Conservation (phyloP, 2,329 filamentous ascomycete genomes). For the Botrytis fabae region DNA sequence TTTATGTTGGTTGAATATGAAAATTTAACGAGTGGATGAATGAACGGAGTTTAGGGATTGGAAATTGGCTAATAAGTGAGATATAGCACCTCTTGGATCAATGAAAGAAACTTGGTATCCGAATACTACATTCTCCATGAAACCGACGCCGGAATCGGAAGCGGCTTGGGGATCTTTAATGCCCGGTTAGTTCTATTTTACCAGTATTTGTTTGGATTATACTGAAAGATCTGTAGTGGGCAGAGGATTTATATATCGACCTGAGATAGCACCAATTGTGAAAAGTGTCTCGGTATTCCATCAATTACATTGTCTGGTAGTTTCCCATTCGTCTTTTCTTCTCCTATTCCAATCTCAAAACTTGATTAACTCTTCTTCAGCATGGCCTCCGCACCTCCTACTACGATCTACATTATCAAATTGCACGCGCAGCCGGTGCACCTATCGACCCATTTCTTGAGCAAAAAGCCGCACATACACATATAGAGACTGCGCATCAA, state of each 20-base stretch:
- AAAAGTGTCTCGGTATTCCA: slow-evolving; percentile 26
- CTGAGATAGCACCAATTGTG: slow-evolving; percentile 4
- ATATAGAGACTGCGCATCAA: slow-evolving; percentile 14
- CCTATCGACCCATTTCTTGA: neutral
- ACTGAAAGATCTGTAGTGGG: neutral
- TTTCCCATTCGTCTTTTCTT: too few species aligned
- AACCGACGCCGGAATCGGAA: slow-evolving; percentile 19
- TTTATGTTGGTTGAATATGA: neutral
- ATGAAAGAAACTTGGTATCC: slow-evolving; percentile 22
- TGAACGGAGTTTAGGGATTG: neutral
- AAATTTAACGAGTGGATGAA: neutral
- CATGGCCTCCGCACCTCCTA: slow-evolving; percentile 15
- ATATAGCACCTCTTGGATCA: slow-evolving; percentile 15
- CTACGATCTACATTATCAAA: slow-evolving; percentile 8
- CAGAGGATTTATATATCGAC: slow-evolving; percentile 17
- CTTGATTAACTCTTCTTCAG: neutral
- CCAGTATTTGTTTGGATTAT: too few species aligned
- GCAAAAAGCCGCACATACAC: slow-evolving; percentile 3
- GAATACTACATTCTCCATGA: slow-evolving; percentile 19
- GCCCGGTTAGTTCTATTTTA: neutral
- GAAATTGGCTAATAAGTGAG: neutral
- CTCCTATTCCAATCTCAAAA: neutral
- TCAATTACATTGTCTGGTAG: slow-evolving; percentile 29
- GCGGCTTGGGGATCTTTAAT: slow-evolving; percentile 21
- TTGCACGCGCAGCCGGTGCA: neutral